Base-by-base conservation (phyloP, 331 rosid genomes). In the Dryas integrifolia region DNA sequence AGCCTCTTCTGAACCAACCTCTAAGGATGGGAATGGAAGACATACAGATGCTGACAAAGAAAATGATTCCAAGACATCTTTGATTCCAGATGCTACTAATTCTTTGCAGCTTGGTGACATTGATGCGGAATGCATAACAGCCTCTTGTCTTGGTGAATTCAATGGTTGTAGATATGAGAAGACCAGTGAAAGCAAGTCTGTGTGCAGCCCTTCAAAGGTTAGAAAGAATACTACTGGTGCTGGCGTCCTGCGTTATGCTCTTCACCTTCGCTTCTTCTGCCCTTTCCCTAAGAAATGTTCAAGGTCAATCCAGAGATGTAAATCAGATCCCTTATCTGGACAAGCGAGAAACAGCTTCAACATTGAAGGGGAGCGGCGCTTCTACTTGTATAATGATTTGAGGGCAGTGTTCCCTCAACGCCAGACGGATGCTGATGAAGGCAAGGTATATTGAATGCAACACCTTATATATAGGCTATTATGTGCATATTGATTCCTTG, bases 331-430 rank as follows among this genome's bases (percentile, higher is more conserved):
- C 7, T 59, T 72, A 53, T 83, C 81, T 45, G 77, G 67, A 44
- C 83, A 75, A 73, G 77, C 49, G 44, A 84, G 68, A 53, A 82
- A 69, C 21, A 76, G 74, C 57, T 9, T 81, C 41, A 83, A 84
- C 35, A 44, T 55, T 7, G 85, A 83, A 65, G 83, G 75, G 4
- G 94, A 83, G 72, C 82, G 96, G 70, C 91, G 86, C 44, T 92
- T 95, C 90, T 95, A 95, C 86, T 80, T 95, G 85, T 88, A 82
- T 76, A 86, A 88, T 63, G 97, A 92, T 70, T 76, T 90, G 87
- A 84, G 94, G 80, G 98, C 87, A 9, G 98, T 95, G 84, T 95
- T 95, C 76, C 99, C 99, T 56, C 99, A 95, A 72, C 97, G 99
- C 41, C 97, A 92, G 86, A 85, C 94, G 0, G 99, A 95, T 83